Base-by-base conservation (phyloP, 2,329 filamentous ascomycete species). In the Metarhizium guizhouense region DNA sequence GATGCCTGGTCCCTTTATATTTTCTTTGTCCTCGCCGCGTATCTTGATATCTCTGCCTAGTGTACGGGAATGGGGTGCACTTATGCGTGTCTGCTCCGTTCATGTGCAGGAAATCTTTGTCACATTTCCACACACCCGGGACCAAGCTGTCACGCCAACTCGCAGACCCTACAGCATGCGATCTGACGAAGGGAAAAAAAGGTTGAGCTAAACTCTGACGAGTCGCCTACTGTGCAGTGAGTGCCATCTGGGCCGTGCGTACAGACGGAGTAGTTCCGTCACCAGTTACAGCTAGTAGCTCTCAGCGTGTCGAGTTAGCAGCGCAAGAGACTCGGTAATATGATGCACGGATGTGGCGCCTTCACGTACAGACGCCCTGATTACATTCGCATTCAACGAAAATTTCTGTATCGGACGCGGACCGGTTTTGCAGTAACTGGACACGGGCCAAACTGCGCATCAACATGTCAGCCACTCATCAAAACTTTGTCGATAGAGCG, bases 1-100 rank as follows among this genome's bases (percentile, higher is more conserved):
- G 20, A 25, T 47, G 51, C 47, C 38, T 30, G 29, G 40, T 7
- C 36, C 40, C 18, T 5, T 36, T 47, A n/a, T 53, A 20, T 47
- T 47, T 53, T 36, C 42, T 53, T 53, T 47, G 52, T 53, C n/a
- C 29, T 34, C 13, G 30, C 52, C 34, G 30, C 42, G 25, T 53
- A 45, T 47, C 52, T 40, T 34, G 30, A 38, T 36, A 47, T 20
- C 10, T 40, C 38, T 16, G 38, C 5, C 38, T 16, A 13, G 45
- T 3, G 32, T 34, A 3, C 32, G 32, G 32, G 6, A 25, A 25
- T 25, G 25, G 25, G 25, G 25, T 47, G 43, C n/a, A 25, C n/a
- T 16, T 18, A 52, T 42, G 25, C 25, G 25, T 25, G 25, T 25
- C 6, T 42, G 29, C 18, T 32, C 36, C 20, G 34, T 52, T 5